These are phyloP conservation scores for Boletus barrowsii DNA, from an alignment of 768 basidiomycete species.

Conservation along the genomic window DNA sequence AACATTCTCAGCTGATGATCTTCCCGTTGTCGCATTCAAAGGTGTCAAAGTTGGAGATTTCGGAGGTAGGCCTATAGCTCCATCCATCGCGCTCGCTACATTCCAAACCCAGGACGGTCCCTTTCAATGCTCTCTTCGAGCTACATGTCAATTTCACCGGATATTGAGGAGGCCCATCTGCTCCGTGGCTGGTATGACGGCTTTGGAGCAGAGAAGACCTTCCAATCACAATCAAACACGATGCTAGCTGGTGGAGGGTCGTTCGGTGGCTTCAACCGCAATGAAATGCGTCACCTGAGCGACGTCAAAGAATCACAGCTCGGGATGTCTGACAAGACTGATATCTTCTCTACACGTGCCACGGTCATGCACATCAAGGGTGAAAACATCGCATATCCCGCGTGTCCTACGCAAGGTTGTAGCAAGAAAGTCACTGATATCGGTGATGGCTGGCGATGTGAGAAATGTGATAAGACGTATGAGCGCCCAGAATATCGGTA, in stretches of 20 bases:
- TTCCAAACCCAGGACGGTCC: conserved; percentile 55
- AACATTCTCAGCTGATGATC: conserved; percentile 54
- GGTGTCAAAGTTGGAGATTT: conserved; percentile 92
- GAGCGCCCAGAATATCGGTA: conserved; percentile 79
- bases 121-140: conserved; percentile 82
- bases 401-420: conserved; percentile 76
- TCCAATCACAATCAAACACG: conserved; percentile 65
- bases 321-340: conserved; percentile 72
- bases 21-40: conserved; percentile 88
- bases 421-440: conserved; percentile 84
- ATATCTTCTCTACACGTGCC: conserved; percentile 77
- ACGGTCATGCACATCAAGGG: conserved; percentile 86
- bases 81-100: conserved; percentile 3
- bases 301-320: conserved; percentile 78
- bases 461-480: conserved; percentile 80
- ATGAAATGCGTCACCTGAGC: conserved; percentile 67
- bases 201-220: conserved; percentile 56
- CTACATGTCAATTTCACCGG: conserved; percentile 82
- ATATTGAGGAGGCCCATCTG: conserved; percentile 83
- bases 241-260: conserved; percentile 37
- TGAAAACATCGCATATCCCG: conserved; percentile 84
- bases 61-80: conserved; percentile 49
- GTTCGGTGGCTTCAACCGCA: conserved; percentile 55
- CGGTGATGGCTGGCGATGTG: conserved; percentile 81
- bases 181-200: conserved; percentile 93